These are phyloP conservation scores for Cercospora nicotianae DNA, from an alignment of 2,329 filamentous ascomycete genomes.

Conservation along the genomic window DNA sequence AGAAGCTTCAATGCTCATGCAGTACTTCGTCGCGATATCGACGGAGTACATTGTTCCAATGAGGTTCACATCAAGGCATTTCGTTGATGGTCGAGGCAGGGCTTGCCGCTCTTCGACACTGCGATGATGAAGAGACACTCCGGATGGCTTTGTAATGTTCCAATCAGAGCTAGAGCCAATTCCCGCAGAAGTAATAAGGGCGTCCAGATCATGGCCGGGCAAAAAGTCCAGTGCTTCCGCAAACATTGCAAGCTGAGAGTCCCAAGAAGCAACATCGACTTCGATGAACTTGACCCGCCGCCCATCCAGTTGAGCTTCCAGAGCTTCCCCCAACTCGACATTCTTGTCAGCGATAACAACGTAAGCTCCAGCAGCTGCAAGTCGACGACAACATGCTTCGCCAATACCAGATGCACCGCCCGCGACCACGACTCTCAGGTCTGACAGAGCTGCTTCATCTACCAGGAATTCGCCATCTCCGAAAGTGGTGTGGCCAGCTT, in stretches of 20 bases:
- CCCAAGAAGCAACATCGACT: conserved; percentile 7
- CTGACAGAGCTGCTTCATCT: conserved; percentile 36
- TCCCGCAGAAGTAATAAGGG: conserved; percentile 35
- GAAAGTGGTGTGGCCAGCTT: conserved; percentile 34
- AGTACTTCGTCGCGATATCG: conserved; percentile 44
- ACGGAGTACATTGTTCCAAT: conserved; percentile 32
- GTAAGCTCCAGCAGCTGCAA: conserved; percentile 18
- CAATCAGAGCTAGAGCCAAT: conserved; percentile 13
- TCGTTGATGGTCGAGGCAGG: neutral
- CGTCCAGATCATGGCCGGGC: conserved; percentile 29
- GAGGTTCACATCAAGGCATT: conserved; percentile 26
- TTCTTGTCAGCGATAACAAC: conserved; percentile 7
- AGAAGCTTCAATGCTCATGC: neutral
- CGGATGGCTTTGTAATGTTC: neutral
- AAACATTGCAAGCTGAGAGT: conserved; percentile 7
- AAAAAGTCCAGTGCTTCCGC: conserved; percentile 9
- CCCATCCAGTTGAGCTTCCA: neutral
- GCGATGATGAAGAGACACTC: neutral
- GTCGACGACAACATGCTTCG: neutral
- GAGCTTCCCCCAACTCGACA: neutral
- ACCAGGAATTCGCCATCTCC: conserved; percentile 31
- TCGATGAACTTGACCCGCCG: conserved; percentile 4
- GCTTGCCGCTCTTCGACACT: neutral
- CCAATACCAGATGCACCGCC: conserved; percentile 9
- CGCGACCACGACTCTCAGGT: neutral